Base-by-base conservation (phyloP, 345 rosid genomes). In the Citrus mangshanensis region DNA sequence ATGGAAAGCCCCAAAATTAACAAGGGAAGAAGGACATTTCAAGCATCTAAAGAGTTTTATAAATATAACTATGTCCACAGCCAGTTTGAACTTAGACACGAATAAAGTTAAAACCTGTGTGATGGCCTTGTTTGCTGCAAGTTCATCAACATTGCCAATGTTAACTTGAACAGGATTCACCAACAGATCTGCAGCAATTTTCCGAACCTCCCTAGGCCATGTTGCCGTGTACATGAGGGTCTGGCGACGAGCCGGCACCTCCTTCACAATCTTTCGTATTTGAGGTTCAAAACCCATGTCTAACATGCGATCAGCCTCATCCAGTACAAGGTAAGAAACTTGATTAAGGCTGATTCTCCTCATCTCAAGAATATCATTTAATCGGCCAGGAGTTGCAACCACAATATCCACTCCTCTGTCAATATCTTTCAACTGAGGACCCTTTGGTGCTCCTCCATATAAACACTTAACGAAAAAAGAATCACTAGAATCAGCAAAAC, bases 221-320 rank as follows among this genome's bases (percentile, higher is more conserved):
- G 99, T 94, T 72, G 99, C 99, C 22, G 98, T 96, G 82, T 85
- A 96, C 99, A 96, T 96, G 79, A 96, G 97, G 27, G 98, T 96
- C 86, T 96, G 99, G 40, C 99, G 96, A 68, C 92, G 90, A 34
- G 94, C 76, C 60, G 99, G 99, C 13, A 94, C 93, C 86, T 92
- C 98, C 69, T 91, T 96, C 69, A 96, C 98, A 78, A 96, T 93
- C 89, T 94, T 96, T 80, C 98, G 78, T 83, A 96, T 96, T 80
- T 96, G 99, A 30, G 98, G 99, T 79, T 96, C 99, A 74, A 96
- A 96, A 55, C 99, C 99, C 99, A 96, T 96, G 86, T 96, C 99
- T 82, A 94, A 84, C 99, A 96, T 96, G 70, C 97, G 93, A 87
- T 96, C 99, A 79, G 99, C 99, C 87, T 96, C 99, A 79, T 96